phyloP scores from a whole-genome alignment of 2,329 filamentous ascomycete species.

The Dactylonectria macrodidyma region DNA sequence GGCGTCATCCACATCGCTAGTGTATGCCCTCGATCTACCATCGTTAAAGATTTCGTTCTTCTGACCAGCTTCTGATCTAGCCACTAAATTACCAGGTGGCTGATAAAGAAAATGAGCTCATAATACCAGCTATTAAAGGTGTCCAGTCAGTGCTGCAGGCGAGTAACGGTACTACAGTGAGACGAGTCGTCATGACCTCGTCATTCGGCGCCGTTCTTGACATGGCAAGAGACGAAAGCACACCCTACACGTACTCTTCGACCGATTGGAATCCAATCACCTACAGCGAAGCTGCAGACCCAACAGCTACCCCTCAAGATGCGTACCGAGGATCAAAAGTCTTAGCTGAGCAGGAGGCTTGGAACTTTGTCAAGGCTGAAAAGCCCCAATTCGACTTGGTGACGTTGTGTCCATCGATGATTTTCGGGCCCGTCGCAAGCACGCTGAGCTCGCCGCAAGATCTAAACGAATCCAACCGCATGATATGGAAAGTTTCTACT shows the following conservation, averaged over 20 bases:
- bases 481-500: constrained; percentile 25
- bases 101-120: constrained; percentile 32
- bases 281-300: constrained; percentile 16
- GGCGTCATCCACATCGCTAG: constrained; percentile 29
- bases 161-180: constrained; percentile 8
- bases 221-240: constrained; percentile 17
- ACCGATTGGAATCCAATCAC: constrained; percentile 35
- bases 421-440: constrained; percentile 22
- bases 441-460: constrained; percentile 14
- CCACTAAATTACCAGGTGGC: constrained; percentile 28
- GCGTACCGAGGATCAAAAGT: constrained; percentile 31
- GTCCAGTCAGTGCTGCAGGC: constrained; percentile 27
- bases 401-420: constrained; percentile 29
- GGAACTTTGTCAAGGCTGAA: constrained; percentile 21
- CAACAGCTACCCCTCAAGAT: constrained; percentile 21
- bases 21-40: background rate
- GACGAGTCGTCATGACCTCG: constrained; percentile 24
- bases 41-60: too few relatives aligned
- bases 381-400: constrained; percentile 29
- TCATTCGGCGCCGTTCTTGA: constrained; percentile 29
- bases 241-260: constrained; percentile 22
- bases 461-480: constrained; percentile 24
- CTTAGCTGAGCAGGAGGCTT: constrained; percentile 24
- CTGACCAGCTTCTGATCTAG: background rate
- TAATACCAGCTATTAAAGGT: constrained; percentile 23